A percentile compares a stretch with the other conserved stretches of the same genome.
phyloP scores from a whole-genome alignment of 2,329 filamentous ascomycete species.

The Botryotinia narcissicola region DNA sequence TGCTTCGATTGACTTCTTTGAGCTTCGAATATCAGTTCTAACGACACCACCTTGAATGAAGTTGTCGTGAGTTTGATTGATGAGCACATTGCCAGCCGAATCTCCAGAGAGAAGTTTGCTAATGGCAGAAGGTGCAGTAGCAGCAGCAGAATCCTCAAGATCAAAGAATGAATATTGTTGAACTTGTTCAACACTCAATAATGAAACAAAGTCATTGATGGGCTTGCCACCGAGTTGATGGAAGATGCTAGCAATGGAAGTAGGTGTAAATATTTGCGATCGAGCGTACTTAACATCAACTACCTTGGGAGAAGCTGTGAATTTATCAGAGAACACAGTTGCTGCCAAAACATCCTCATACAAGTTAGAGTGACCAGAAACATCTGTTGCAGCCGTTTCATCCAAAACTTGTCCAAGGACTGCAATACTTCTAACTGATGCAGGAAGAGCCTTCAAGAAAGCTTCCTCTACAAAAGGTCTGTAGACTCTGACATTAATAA shows the following conservation, averaged over 20 bases:
- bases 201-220: slow-evolving; percentile 31
- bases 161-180: slow-evolving; percentile 96
- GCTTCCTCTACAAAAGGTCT: slow-evolving; percentile 93
- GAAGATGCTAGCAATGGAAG: slow-evolving; percentile 52
- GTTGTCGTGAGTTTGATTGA: slow-evolving; percentile 64
- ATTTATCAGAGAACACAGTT: slow-evolving; percentile 72
- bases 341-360: slow-evolving; percentile 90
- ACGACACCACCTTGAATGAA: slow-evolving; percentile 72
- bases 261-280: slow-evolving; percentile 55
- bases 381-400: slow-evolving; percentile 69
- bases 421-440: slow-evolving; percentile 70
- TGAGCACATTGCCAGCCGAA: slow-evolving; percentile 60
- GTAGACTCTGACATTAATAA: slow-evolving; percentile 90
- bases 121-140: slow-evolving; percentile 60
- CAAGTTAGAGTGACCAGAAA: slow-evolving; percentile 75
- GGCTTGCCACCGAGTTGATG: slow-evolving; percentile 50
- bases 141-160: slow-evolving; percentile 68
- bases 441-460: slow-evolving; percentile 78
- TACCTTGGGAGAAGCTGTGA: slow-evolving; percentile 61
- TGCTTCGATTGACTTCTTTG: slow-evolving; percentile 78
- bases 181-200: slow-evolving; percentile 57
- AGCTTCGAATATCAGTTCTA: slow-evolving; percentile 81
- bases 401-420: slow-evolving; percentile 87
- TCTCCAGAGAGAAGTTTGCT: slow-evolving; percentile 67
- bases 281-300: slow-evolving; percentile 89